phyloP scores from a whole-genome alignment of 2,329 filamentous ascomycete species.

The Aquanectria penicillioides region DNA sequence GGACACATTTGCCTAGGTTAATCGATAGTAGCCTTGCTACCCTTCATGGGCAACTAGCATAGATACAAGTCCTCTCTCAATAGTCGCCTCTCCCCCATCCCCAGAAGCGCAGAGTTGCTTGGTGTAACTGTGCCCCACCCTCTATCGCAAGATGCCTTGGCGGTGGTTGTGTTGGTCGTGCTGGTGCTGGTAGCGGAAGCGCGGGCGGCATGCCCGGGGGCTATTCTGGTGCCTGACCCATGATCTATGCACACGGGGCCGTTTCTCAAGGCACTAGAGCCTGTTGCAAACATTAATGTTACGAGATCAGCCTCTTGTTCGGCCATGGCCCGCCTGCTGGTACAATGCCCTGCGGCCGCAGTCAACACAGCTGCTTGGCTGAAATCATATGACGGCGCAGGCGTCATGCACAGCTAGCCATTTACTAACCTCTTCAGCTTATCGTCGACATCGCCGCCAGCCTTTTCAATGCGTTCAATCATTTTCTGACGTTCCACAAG shows the following conservation, averaged over 20 bases:
- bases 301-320: constrained; percentile 28
- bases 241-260: neutral
- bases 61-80: constrained; percentile 20
- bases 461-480: constrained; percentile 66
- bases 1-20: constrained; percentile 58
- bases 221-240: neutral
- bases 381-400: constrained; percentile 11
- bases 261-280: neutral
- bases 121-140: constrained; percentile 8
- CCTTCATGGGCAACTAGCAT: constrained; percentile 15
- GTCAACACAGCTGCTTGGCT: constrained; percentile 21
- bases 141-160: neutral
- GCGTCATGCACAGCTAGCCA: neutral
- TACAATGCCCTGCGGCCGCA: constrained; percentile 29
- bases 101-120: constrained; percentile 14
- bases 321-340: constrained; percentile 25
- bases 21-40: neutral
- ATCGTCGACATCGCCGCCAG: constrained; percentile 65
- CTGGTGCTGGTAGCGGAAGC: neutral
- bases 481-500: constrained; percentile 67
- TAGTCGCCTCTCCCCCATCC: constrained; percentile 4
- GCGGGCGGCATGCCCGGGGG: constrained; percentile 3
- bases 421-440: constrained; percentile 53
- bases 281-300: neutral
- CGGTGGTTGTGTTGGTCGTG: constrained; percentile 1